Base-by-base conservation (phyloP, 140 eudicot genomes). In the Oenanthe javanica region DNA sequence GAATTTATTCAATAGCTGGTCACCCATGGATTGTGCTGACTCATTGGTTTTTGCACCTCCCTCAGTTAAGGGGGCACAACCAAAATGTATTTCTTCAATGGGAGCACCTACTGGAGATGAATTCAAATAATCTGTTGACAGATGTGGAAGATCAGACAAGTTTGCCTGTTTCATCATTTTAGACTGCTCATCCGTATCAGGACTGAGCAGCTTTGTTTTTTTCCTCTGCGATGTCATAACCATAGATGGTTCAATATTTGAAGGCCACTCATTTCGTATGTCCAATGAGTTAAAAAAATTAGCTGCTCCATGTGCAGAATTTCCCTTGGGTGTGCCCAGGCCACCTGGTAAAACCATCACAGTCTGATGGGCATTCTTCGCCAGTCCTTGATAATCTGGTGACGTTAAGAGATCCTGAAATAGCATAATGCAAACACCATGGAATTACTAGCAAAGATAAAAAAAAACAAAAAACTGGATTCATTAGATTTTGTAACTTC, bases 331-430 rank as follows among this genome's bases (percentile, higher is more conserved):
- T 72, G 55, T 78, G 64, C 80, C 82, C 19, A 77, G 55, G 54
- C 70, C 76, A 75, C 63, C 76, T 52, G 52, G 69, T 67, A 82
- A 57, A 43, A 47, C 77, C 42, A 23, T 21, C 51, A 50, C 83
- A 59, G 80, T 75, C 59, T 72, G 55, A 57, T 77, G 76, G 40
- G 36, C 69, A 75, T 46, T 47, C 27, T 70, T 75, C 16, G 12
- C 67, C 27, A 27, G 63, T 48, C 64, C 80, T 59, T 79, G 81
- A 75, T 48, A 59, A 69, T 78, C 83, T 78, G 82, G 50, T 21
- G 82, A 25, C 57, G 27, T 61, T 77, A 81, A 25, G 61, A 78
- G 55, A 31, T 89, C 97, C 92, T 92, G 86, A 80, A 80, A 49
- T 8, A 74, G 70, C 59, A 76, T 4, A 61, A 5, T 61, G 27